These are phyloP conservation scores for Hevea brasiliensis DNA, from an alignment of 345 rosid species.

Conservation along the genomic window DNA sequence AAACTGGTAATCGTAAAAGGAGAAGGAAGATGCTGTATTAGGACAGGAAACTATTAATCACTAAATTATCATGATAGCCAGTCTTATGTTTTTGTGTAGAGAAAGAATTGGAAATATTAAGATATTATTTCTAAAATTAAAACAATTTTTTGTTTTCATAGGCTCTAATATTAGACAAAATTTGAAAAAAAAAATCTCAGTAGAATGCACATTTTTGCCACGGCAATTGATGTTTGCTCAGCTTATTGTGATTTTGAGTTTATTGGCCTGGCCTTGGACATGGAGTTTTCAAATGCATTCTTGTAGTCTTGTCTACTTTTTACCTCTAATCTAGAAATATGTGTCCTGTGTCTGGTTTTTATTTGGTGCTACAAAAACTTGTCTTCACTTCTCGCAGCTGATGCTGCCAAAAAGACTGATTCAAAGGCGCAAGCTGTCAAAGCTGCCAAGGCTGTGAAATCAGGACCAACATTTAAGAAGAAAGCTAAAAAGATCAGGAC, in stretches of 20 bases:
- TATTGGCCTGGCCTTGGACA: background rate
- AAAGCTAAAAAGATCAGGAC: slow-evolving; percentile 75
- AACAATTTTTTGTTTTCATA: too few relatives aligned
- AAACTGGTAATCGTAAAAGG: too few relatives aligned
- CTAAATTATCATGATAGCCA: too few relatives aligned
- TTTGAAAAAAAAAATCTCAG: background rate
- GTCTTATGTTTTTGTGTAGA: too few relatives aligned
- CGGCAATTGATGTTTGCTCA: background rate
- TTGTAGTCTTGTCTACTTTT: background rate
- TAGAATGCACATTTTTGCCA: background rate
- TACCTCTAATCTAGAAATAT: background rate
- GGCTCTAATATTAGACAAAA: too few relatives aligned
- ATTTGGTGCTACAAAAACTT: background rate
- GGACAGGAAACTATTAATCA: too few relatives aligned
- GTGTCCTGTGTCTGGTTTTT: background rate
- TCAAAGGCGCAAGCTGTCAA: slow-evolving; percentile 85
- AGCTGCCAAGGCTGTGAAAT: slow-evolving; percentile 84
- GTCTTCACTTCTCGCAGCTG: slow-evolving; percentile 34
- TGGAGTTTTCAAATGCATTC: background rate
- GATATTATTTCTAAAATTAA: too few relatives aligned
- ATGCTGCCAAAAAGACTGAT: slow-evolving; percentile 54
- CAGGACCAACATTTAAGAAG: slow-evolving; percentile 75
- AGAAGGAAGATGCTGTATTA: too few relatives aligned
- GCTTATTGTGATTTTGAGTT: background rate
- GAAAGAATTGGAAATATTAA: too few relatives aligned